Evolutionary conservation across 2,329 filamentous ascomycete species (phyloP), one percentile per base, ranked within the genome.

Genomic region (Davidsoniella australis): DNA sequence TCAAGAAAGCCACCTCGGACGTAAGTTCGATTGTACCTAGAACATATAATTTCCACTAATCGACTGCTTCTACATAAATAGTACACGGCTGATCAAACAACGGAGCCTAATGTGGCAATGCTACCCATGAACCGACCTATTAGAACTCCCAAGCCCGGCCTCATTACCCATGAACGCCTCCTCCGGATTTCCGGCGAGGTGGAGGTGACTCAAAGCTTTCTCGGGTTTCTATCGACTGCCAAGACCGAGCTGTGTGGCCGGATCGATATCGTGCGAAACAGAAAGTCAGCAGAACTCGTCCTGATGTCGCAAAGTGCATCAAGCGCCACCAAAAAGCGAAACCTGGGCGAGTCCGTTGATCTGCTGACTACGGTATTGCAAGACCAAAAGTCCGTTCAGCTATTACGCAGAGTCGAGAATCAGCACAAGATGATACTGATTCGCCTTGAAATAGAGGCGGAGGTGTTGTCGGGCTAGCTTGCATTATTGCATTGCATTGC

Each of bases 321-420:
- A 29, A 20, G 24, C 5, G 47, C 47, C 16, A 48, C 47, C 24
- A 38, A 41, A 3, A 39, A 29, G 9, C 47, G 47, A 36, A 42
- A 48, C 16, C 23, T 48, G 7, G 40, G 47, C 20, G 47, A 43
- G 9, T 39, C 47, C 37, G 47, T 43, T 16, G 47, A 48, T 17
- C 36, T 48, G 17, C 17, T 48, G 12, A 24, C 40, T 18, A 42
- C 38, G 20, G 47, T 17, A 5, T 36, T 42, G 33, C 47, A 48
- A 33, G 47, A 48, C 39, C 16, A 16, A 18, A 29, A 42, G 10
- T 36, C 18, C 7, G 47, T 42, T 9, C 18, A 33, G 47, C 14
- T 37, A 9, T 18, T 48, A n/a, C 29, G 24, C 9, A 48, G 24
- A 36, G 47, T 33, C 10, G 47, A 48, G 18, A n/a, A 37, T 14